Evolutionary conservation across 257 asterid species (phyloP), one percentile per base, ranked within the genome.

Genomic region (Solanum neorickii): DNA sequence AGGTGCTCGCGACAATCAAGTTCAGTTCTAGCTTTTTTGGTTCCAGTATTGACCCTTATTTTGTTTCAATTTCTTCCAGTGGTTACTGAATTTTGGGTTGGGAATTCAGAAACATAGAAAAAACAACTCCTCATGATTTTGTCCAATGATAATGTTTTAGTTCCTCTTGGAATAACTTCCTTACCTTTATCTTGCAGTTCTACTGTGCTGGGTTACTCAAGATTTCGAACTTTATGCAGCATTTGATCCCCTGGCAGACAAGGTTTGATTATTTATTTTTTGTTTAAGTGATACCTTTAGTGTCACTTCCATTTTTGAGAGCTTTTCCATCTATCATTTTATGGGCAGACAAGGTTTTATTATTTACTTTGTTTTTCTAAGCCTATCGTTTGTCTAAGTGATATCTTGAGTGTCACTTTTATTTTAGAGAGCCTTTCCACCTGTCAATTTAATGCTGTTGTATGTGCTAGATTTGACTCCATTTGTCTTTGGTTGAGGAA

Each of bases 181-280:
- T 18, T 21, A 62, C 72, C 42, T 72, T 84, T 72, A 56, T 88
- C 42, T 87, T 74, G 87, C 98, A 97, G 99, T 95, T 90, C 91
- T 97, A 80, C 98, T 96, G 88, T 96, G 99, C 92, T 97, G 99
- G 99, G 98, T 95, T 80, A 96, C 99, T 72, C 97, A 90, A 89
- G 99, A 97, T 91, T 97, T 97, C 85, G 99, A 97, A 89, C 95
- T 96, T 41, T 97, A 96, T 90, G 99, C 98, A 35, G 98, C 98
- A 84, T 97, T 97, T 91, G 99, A 97, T 93, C 99, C 99, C 87
- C 97, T 97, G n/a, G 99, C 99, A 35, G 99, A 97, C 95, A 97
- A 97, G 99, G 99, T 96, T 86, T 35, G 94, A 49, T 86, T 65
- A 39, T 88, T 78, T 83, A n/a, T 33, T 29, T 39, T 47, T 77